These are phyloP conservation scores for Isatis tinctoria DNA, from an alignment of 345 rosid genomes.

Conservation along the genomic window DNA sequence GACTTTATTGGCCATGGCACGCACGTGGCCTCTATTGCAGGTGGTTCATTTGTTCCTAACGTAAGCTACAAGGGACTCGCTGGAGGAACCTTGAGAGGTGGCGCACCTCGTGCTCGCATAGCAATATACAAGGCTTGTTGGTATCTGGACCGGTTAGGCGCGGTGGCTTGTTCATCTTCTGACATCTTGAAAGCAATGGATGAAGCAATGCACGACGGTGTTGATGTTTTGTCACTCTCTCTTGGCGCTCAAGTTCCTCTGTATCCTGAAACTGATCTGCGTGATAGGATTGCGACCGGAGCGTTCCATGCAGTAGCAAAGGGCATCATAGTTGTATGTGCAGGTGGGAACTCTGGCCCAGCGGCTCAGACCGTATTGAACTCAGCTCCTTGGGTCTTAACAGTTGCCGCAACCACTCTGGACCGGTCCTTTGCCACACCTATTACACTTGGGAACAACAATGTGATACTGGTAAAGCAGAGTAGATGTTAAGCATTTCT, in stretches of 20 bases:
- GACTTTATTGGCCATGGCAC: slow-evolving; percentile 55
- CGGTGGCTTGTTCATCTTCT: slow-evolving; percentile 22
- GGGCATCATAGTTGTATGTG: slow-evolving; percentile 35
- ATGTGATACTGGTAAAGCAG: slow-evolving; percentile 27
- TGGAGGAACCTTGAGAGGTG: slow-evolving; percentile 39
- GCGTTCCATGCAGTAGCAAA: slow-evolving; percentile 48
- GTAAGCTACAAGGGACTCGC: slow-evolving; percentile 46
- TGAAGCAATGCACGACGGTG: slow-evolving; percentile 51
- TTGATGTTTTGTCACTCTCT: slow-evolving; percentile 45
- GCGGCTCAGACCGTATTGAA: slow-evolving; percentile 38
- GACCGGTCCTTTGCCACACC: slow-evolving; percentile 42
- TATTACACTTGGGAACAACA: slow-evolving; percentile 38
- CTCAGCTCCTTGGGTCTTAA: slow-evolving; percentile 45
- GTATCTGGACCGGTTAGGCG: slow-evolving; percentile 10
- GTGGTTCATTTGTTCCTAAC: slow-evolving; percentile 42
- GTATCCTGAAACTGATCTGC: slow-evolving; percentile 18
- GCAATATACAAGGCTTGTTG: slow-evolving; percentile 59
- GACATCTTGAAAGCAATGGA: slow-evolving; percentile 53
- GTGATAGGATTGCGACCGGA: slow-evolving; percentile 36
- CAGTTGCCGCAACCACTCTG: slow-evolving; percentile 43
- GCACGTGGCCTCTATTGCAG: slow-evolving; percentile 43
- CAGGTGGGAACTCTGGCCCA: slow-evolving; percentile 35
- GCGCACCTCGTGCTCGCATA: slow-evolving; percentile 44
- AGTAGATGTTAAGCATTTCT: not conserved
- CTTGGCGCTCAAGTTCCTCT: slow-evolving; percentile 37